phyloP scores from a whole-genome alignment of 2,329 filamentous ascomycete genomes.

The Aspergillus latus region DNA sequence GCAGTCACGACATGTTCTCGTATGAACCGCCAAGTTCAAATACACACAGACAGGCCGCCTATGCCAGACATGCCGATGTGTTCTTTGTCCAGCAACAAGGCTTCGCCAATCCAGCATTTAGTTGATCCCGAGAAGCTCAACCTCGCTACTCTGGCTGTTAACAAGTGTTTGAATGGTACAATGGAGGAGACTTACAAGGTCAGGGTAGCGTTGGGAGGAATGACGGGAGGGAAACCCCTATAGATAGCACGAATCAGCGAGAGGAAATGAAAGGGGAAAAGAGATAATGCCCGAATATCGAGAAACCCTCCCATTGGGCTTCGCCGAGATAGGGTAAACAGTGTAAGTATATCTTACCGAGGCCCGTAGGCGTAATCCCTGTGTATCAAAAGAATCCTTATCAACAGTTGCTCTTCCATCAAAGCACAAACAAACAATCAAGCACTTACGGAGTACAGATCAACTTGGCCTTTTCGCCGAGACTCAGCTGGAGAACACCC shows the following conservation, averaged over 20 bases:
- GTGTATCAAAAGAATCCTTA: conserved; percentile 1
- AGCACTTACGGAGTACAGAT: conserved; percentile 70
- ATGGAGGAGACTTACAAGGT: conserved; percentile 69
- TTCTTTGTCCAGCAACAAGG: not conserved
- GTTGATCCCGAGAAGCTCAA: conserved; percentile 13
- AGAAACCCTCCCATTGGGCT: not conserved
- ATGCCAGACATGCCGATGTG: not conserved
- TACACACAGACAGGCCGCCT: not conserved
- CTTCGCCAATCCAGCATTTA: not conserved
- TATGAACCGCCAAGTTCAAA: not conserved
- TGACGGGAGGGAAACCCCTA: conserved; percentile 70
- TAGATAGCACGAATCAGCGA: not conserved
- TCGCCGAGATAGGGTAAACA: not conserved
- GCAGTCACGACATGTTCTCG: not conserved
- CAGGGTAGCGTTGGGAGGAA: conserved; percentile 70
- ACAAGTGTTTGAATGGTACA: not conserved
- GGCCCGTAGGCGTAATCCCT: conserved; percentile 45
- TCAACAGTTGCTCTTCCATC: not conserved
- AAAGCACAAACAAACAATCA: not conserved
- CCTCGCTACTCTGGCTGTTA: conserved; percentile 5
- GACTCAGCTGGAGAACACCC: conserved; percentile 79
- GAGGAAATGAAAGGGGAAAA: not conserved
- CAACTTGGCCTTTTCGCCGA: conserved; percentile 86
- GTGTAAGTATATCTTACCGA: conserved; percentile 14
- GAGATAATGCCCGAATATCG: not conserved